phyloP scores from a whole-genome alignment of 164 flowering plant genomes.

The grape (Vitis vinifera) region DNA sequence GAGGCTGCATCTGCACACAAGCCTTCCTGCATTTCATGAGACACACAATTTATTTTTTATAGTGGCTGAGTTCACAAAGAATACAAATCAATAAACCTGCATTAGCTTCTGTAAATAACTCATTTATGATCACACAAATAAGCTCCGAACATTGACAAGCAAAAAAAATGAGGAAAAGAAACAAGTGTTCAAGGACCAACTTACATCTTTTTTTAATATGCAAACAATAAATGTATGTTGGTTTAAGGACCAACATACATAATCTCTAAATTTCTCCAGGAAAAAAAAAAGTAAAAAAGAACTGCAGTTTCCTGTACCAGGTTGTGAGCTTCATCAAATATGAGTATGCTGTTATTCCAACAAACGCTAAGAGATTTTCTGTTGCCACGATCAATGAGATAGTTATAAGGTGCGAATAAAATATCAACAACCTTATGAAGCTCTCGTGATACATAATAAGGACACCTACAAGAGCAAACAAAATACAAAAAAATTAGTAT shows the following conservation, averaged over 20 bases:
- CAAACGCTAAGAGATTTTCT: constrained; percentile 57
- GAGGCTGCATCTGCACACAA: constrained; percentile 98
- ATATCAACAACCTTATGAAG: constrained; percentile 87
- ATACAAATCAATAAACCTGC: background rate
- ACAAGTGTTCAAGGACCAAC: background rate
- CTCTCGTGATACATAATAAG: constrained; percentile 86
- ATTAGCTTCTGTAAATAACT: background rate
- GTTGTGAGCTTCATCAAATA: constrained; percentile 99
- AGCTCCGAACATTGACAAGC: background rate
- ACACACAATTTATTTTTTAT: background rate
- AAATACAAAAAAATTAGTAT: constrained; percentile 1
- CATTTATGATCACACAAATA: background rate
- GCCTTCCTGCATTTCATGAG: constrained; percentile 69
- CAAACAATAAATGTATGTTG: too few relatives aligned
- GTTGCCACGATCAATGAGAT: constrained; percentile 77
- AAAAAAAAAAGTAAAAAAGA: background rate
- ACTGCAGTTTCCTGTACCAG: constrained; percentile 48
- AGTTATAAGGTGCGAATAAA: constrained; percentile 93
- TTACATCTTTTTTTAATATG: background rate
- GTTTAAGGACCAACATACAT: background rate
- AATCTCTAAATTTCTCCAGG: background rate
- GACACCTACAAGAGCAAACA: constrained; percentile 62
- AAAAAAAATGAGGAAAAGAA: background rate
- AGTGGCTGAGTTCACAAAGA: constrained; percentile 3
- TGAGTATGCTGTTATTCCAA: constrained; percentile 75